A percentile compares a stretch with the other conserved stretches of the same genome.
phyloP scores from a whole-genome alignment of 371 early-diverging fungal species.

The Globomyces sp. region DNA sequence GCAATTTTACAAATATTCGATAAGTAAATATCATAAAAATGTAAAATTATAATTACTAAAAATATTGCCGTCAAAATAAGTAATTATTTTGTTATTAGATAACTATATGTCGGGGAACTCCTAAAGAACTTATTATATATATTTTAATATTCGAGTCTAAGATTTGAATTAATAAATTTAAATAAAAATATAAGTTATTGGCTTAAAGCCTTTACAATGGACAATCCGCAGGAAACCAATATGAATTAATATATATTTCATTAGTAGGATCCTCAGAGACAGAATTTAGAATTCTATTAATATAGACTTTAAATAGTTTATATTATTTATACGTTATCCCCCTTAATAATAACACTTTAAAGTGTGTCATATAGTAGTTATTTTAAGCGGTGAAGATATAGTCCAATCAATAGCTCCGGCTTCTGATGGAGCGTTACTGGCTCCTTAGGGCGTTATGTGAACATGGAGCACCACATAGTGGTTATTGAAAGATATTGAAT shows the following conservation, averaged over 20 bases:
- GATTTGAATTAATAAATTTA: slow-evolving; percentile 23
- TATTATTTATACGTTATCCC: slow-evolving; percentile 24
- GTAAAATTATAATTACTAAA: slow-evolving; percentile 29
- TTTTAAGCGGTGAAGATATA: slow-evolving; percentile 26
- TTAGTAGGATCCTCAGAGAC: slow-evolving; percentile 51
- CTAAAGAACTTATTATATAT: slow-evolving; percentile 21
- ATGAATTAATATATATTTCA: slow-evolving; percentile 28
- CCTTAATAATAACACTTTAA: too few relatives aligned
- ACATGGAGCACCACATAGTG: too few relatives aligned
- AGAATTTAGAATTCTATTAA: too few relatives aligned
- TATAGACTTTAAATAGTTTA: too few relatives aligned
- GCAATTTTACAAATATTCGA: slow-evolving; percentile 44
- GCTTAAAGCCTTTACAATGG: slow-evolving; percentile 29
- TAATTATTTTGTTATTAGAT: slow-evolving; percentile 21
- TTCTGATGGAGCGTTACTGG: background rate
- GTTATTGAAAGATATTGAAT: slow-evolving; percentile 2
- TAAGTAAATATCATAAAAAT: slow-evolving; percentile 38
- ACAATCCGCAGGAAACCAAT: slow-evolving; percentile 29
- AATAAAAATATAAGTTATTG: slow-evolving; percentile 29
- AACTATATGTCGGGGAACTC: slow-evolving; percentile 22
- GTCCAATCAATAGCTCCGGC: slow-evolving; percentile 16
- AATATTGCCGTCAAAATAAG: slow-evolving; percentile 21
- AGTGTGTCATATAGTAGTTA: slow-evolving; percentile 12
- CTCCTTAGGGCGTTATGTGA: background rate
- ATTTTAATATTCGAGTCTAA: background rate